Evolutionary conservation across 1,139 yeast species (phyloP).

Genomic region (Wickerhamomyces sp.): DNA sequence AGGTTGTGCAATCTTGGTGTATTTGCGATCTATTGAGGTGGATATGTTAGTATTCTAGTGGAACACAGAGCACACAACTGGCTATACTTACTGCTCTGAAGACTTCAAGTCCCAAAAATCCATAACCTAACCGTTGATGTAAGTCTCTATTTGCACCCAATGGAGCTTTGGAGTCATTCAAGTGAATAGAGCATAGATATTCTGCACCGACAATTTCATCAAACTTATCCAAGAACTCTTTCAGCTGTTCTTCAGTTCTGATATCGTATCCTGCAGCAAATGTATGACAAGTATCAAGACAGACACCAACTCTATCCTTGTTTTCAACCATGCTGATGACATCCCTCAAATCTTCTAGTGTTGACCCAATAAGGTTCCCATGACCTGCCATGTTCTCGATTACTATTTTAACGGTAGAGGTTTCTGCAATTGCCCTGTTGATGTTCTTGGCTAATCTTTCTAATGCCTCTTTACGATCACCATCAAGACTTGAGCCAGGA

Average conservation of each 20-base stretch:
- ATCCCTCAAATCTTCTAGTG: constrained; percentile 65
- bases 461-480: constrained; percentile 63
- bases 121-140: constrained; percentile 86
- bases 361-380: constrained; percentile 83
- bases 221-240: constrained; percentile 67
- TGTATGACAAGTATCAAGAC: constrained; percentile 92
- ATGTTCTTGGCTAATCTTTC: constrained; percentile 68
- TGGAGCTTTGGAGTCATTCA: constrained; percentile 95
- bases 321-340: constrained; percentile 75
- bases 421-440: constrained; percentile 69
- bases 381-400: constrained; percentile 98
- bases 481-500: constrained; percentile 86
- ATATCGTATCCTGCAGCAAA: constrained; percentile 96
- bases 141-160: constrained; percentile 85
- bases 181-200: constrained; percentile 74
- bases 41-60: background rate
- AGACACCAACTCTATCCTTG: constrained; percentile 83
- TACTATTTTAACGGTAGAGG: constrained; percentile 77
- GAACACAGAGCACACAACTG: background rate
- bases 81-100: constrained; percentile 41
- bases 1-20: constrained; percentile 53
- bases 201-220: constrained; percentile 69
- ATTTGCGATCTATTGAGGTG: constrained; percentile 46
- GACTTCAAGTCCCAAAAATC: constrained; percentile 82
- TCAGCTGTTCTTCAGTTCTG: constrained; percentile 48